Conservation (phyloP, 106 monocot genomes). For the Phalaenopsis aphrodite region DNA sequence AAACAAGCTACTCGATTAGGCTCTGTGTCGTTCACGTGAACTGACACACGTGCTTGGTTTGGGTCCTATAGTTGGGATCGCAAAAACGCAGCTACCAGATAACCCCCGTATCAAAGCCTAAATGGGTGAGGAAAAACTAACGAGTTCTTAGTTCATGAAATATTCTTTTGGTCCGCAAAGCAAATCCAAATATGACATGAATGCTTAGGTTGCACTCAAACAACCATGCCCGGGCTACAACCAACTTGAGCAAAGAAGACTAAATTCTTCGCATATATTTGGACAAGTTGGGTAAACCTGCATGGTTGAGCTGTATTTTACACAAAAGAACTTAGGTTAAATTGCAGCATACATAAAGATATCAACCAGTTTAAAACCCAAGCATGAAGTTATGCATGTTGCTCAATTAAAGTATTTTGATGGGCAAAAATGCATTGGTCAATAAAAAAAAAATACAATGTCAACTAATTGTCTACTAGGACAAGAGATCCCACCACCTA, state of each 20-base stretch:
- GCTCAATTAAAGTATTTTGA: background rate
- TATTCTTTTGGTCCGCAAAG: background rate
- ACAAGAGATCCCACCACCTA: background rate
- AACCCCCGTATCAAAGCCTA: no score
- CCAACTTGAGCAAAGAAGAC: background rate
- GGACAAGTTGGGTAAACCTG: background rate
- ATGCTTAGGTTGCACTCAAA: background rate
- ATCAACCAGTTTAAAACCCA: background rate
- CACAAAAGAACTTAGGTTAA: background rate
- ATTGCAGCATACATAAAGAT: background rate
- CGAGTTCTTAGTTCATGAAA: background rate
- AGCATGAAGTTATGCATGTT: background rate
- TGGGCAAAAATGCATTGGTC: background rate
- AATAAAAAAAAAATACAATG: background rate
- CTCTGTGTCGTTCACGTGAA: no score
- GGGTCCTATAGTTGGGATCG: no score
- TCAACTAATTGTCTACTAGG: background rate
- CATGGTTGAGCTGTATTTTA: background rate
- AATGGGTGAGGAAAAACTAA: background rate
- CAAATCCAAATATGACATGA: background rate
- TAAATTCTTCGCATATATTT: background rate
- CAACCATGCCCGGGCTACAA: background rate
- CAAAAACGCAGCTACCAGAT: no score
- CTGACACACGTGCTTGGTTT: no score
- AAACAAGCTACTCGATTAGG: no score